phyloP scores from a whole-genome alignment of 2,329 filamentous ascomycete species.

The Gnomoniopsis sp. region DNA sequence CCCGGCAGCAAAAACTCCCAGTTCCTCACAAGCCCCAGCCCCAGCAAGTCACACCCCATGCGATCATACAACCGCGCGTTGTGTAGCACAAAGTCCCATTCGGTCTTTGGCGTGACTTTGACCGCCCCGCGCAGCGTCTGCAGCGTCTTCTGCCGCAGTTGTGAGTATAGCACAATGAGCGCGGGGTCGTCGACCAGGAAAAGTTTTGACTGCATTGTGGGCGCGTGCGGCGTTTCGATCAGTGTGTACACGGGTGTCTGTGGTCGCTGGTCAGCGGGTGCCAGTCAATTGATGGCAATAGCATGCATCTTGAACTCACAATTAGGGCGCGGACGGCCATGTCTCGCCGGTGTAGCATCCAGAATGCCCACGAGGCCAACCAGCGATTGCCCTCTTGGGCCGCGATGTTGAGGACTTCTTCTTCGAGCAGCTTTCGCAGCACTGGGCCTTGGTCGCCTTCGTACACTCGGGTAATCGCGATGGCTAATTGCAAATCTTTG shows the following conservation, averaged over 20 bases:
- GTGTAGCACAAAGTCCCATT: slow-evolving; percentile 87
- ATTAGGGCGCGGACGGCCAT: slow-evolving; percentile 82
- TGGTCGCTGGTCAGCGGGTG: background rate
- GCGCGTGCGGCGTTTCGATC: slow-evolving; percentile 63
- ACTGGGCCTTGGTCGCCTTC: slow-evolving; percentile 79
- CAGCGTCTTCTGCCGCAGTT: slow-evolving; percentile 76
- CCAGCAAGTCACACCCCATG: slow-evolving; percentile 91
- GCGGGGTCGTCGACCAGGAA: slow-evolving; percentile 91
- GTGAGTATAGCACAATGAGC: slow-evolving; percentile 79
- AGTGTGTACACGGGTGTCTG: slow-evolving; percentile 76
- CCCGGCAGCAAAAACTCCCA: slow-evolving; percentile 72
- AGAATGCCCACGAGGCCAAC: slow-evolving; percentile 94
- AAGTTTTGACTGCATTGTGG: slow-evolving; percentile 69
- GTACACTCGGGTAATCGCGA: slow-evolving; percentile 83
- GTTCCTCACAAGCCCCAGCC: slow-evolving; percentile 76
- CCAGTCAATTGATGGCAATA: background rate
- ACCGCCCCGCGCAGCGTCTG: slow-evolving; percentile 84
- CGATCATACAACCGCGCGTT: slow-evolving; percentile 80
- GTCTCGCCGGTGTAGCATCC: slow-evolving; percentile 78
- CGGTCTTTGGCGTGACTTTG: slow-evolving; percentile 71
- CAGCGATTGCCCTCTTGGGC: slow-evolving; percentile 82
- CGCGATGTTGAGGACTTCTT: slow-evolving; percentile 75
- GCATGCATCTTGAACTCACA: slow-evolving; percentile 44
- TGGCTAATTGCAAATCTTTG: slow-evolving; percentile 83
- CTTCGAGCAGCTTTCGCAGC: slow-evolving; percentile 69